Evolutionary conservation across 2,329 filamentous ascomycete genomes (phyloP), one percentile per base, ranked within the genome.

Genomic region (Apiospora saccharicola): DNA sequence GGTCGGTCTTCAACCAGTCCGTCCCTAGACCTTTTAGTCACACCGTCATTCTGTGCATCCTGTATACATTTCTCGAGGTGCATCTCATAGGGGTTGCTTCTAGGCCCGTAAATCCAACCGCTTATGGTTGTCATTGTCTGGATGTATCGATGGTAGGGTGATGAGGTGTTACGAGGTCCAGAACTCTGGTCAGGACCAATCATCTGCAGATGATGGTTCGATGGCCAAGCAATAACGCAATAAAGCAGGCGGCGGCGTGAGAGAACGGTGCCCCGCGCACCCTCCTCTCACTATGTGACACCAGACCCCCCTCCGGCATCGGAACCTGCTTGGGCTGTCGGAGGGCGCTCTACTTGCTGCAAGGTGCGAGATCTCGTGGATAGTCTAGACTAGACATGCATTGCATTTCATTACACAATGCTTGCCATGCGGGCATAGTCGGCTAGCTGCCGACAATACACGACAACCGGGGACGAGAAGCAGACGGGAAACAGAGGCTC

Each of bases 161-260:
- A 41, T 41, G 51, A 7, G 51, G 24, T 30, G n/a, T 41, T n/a
- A 41, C 57, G 57, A 41, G 57, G 30, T 37, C 22, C 30, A 14
- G 57, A 34, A n/a, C 19, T 41, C 19, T 41, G 30, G 34, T 12
- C 19, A 64, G 19, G n/a, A 24, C 1, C 19, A 41, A 14, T n/a
- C 24, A n/a, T 41, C 57, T 64, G 57, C 57, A 64, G 57, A 64
- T 64, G 57, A n/a, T 64, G 57, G 57, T 41, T 64, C 57, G 57
- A 64, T 64, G 41, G 34, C 34, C 57, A n/a, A 64, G 19, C 8
- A 64, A 3, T 19, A 64, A 41, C 2, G 37, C 12, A 64, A 34
- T 41, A 24, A 10, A 34, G 57, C 34, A 34, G 34, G 30, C 34
- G 57, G 10, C 34, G 34, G 34, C 19, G 19, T 41, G 34, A 22